Evolutionary conservation across 2,329 filamentous ascomycete species (phyloP), one percentile per base, ranked within the genome.

Genomic region (Rhynchosporium graminicola): DNA sequence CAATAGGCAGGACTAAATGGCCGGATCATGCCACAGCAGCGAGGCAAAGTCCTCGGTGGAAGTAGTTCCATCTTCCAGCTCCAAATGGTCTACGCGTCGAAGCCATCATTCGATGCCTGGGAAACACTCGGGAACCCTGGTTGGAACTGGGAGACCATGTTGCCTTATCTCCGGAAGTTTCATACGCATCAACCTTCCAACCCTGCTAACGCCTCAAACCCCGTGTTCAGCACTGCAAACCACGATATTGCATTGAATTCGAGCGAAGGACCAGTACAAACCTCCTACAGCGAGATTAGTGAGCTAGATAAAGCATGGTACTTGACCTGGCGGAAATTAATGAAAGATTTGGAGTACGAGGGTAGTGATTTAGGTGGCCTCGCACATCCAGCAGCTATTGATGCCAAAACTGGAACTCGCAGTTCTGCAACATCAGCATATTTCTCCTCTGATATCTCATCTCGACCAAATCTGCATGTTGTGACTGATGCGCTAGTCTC

Each of bases 401-500:
- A 70, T 50, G 65, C 68, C 8, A 52, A 51, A 45, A 67, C 64
- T 1, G 66, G 62, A n/a, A 65, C 60, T 13, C 48, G 65, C n/a
- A 68, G 65, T 51, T 62, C 65, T 61, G 59, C 71, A 10, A 70
- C 62, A 3, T 59, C 65, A 9, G 68, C 71, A 20, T 70, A 68
- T 46, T 64, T 52, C 9, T 52, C 63, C 8, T 64, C 66, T 1
- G 61, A 62, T 29, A 57, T 60, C 12, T 48, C 57, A 2, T 40
- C 51, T 3, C 59, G 69, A 15, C 40, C 61, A 43, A 96, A 96
- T 78, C 76, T 96, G 74, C 93, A 90, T 45, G 82, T 96, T 63
- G 80, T 96, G 62, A 96, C 91, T 72, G 88, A 95, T 72, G 89
- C 91, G 20, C 92, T 91, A 85, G 91, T 96, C 63, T 89, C 85